Conservation (phyloP, 2,329 filamentous ascomycete species). For the Sarocladium oryzae region DNA sequence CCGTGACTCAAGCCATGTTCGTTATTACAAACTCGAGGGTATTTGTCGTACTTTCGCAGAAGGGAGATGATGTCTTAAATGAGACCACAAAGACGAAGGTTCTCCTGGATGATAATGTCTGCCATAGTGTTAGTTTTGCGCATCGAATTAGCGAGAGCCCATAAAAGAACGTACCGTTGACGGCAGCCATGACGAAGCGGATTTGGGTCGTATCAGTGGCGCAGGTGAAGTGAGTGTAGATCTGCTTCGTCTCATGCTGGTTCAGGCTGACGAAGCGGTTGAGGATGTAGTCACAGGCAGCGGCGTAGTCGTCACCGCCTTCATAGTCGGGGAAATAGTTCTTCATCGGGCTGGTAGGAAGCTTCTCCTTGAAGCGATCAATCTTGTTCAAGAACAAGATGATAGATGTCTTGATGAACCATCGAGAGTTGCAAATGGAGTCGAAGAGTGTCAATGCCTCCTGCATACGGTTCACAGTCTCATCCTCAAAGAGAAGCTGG, state of each 20-base stretch:
- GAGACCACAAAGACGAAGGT: constrained; percentile 91
- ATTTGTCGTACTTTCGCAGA: constrained; percentile 29
- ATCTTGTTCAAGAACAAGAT: constrained; percentile 90
- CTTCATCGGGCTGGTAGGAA: constrained; percentile 75
- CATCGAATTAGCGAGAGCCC: neutral
- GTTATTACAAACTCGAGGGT: constrained; percentile 35
- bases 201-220: constrained; percentile 99
- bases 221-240: constrained; percentile 99
- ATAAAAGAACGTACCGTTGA: constrained; percentile 68
- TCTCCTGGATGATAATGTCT: constrained; percentile 99
- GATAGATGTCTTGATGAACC: constrained; percentile 87
- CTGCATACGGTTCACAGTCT: constrained; percentile 93
- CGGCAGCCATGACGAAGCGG: constrained; percentile 98
- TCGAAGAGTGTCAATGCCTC: constrained; percentile 82
- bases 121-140: constrained; percentile 32
- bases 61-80: constrained; percentile 59
- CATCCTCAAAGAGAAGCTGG: constrained; percentile 90
- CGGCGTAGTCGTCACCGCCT: constrained; percentile 89
- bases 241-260: constrained; percentile 99
- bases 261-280: constrained; percentile 98
- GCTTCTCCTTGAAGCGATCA: constrained; percentile 81
- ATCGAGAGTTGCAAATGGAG: constrained; percentile 80
- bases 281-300: constrained; percentile 96
- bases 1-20: constrained; percentile 30
- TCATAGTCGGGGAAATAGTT: constrained; percentile 90